A percentile compares a stretch with the other conserved stretches of the same genome.
Evolutionary conservation across 2,329 filamentous ascomycete genomes (phyloP).

Genomic region (Monilinia polystroma): DNA sequence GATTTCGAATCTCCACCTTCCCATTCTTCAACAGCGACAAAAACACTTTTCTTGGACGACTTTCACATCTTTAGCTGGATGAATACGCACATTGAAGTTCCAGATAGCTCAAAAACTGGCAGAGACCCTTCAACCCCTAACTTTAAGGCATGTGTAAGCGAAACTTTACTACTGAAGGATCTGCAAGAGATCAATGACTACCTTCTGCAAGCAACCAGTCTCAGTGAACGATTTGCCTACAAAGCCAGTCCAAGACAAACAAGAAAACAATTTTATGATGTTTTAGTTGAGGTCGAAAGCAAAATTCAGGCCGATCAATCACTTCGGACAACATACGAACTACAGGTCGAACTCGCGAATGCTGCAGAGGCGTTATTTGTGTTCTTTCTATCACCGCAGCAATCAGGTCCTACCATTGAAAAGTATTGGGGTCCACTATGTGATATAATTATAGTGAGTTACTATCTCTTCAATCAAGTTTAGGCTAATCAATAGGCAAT

Average conservation of each 20-base stretch:
- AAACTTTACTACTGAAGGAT: constrained; percentile 7
- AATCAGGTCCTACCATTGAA: constrained; percentile 42
- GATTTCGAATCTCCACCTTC: not conserved
- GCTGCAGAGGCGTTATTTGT: constrained; percentile 44
- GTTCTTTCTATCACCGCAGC: constrained; percentile 45
- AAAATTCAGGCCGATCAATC: constrained; percentile 27
- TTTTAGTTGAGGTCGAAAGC: constrained; percentile 23
- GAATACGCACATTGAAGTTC: not conserved
- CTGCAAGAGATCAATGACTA: constrained; percentile 11
- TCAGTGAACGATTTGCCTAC: constrained; percentile 1
- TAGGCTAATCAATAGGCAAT: constrained; percentile 9
- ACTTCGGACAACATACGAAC: constrained; percentile 30
- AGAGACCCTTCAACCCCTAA: not conserved
- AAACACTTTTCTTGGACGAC: not conserved
- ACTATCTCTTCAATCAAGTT: not conserved
- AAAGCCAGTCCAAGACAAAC: constrained; percentile 3
- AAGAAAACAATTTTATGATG: constrained; percentile 2
- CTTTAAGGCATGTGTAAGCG: not conserved
- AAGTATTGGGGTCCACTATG: constrained; percentile 49
- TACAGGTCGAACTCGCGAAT: constrained; percentile 45
- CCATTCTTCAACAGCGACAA: not conserved
- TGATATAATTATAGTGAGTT: constrained; percentile 38
- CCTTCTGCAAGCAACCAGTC: constrained; percentile 4
- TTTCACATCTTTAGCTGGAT: constrained; percentile 6
- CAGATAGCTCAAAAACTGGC: not conserved